phyloP scores from a whole-genome alignment of 352 stramenopile genomes.

The Globisporangium heterothallicum region DNA sequence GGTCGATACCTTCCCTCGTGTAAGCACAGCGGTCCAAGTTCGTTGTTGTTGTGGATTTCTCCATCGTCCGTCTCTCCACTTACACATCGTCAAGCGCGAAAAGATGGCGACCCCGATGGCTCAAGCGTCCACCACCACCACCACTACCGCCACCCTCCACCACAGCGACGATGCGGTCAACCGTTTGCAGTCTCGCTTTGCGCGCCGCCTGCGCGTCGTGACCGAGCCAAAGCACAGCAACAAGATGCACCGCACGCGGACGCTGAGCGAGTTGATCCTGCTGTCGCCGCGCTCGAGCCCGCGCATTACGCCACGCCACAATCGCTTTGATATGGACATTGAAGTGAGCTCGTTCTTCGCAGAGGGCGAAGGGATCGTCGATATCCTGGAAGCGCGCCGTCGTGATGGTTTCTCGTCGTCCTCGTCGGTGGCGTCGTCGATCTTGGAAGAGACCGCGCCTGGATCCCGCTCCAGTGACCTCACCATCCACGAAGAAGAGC shows the following conservation, averaged over 20 bases:
- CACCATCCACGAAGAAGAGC: conserved; percentile 17
- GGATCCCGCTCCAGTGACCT: conserved; percentile 17
- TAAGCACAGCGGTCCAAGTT: no score
- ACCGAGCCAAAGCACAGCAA: conserved; percentile 82
- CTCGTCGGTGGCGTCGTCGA: conserved; percentile 11
- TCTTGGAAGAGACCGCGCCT: conserved; percentile 10
- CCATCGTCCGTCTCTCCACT: no score
- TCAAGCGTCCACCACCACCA: conserved; percentile 9
- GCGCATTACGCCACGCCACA: conserved; percentile 49
- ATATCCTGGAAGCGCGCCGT: conserved; percentile 38
- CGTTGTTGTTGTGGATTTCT: no score
- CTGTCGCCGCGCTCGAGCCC: conserved; percentile 58
- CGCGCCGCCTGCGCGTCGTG: conserved; percentile 66
- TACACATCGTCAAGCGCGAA: no score
- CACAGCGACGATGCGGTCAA: conserved; percentile 8
- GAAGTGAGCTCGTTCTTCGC: conserved; percentile 69
- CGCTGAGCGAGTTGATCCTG: conserved; percentile 70
- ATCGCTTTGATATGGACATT: conserved; percentile 84
- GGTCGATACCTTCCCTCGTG: no score
- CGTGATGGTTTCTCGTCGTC: conserved; percentile 2
- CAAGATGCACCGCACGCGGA: conserved; percentile 81
- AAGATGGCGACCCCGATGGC: no score
- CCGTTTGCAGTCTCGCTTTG: conserved; percentile 32
- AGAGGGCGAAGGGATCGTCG: conserved; percentile 59
- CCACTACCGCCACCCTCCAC: conserved; percentile 3